A percentile compares a stretch with the other conserved stretches of the same genome.
Evolutionary conservation across 805 yeast species (phyloP).

Genomic region (Kazachstania taianensis): DNA sequence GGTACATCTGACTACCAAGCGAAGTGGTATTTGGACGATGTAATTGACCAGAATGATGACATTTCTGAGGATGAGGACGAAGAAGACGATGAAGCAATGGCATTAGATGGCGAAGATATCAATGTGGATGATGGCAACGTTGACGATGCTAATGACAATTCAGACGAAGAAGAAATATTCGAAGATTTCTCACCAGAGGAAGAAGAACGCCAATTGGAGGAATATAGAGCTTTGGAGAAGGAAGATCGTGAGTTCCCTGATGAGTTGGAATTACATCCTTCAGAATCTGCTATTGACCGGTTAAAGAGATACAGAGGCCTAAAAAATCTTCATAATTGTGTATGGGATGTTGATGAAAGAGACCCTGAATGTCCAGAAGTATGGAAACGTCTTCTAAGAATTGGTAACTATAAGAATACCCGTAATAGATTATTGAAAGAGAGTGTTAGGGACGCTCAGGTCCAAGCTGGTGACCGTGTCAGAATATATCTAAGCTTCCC

Average conservation of each 20-base stretch:
- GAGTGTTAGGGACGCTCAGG: constrained; percentile 35
- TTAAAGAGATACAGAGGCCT: constrained; percentile 77
- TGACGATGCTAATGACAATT: constrained; percentile 34
- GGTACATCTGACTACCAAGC: constrained; percentile 77
- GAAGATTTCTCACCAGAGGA: constrained; percentile 74
- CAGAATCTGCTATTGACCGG: constrained; percentile 64
- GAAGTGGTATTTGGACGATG: constrained; percentile 65
- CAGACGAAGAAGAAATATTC: constrained; percentile 49
- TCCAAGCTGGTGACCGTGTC: constrained; percentile 55
- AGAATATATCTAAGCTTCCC: constrained; percentile 53
- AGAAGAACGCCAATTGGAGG: constrained; percentile 65
- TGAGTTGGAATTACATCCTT: constrained; percentile 78
- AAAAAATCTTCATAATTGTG: constrained; percentile 65
- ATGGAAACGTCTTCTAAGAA: constrained; percentile 66
- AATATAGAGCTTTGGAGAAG: constrained; percentile 56
- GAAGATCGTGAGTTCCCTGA: constrained; percentile 94
- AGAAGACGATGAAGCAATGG: constrained; percentile 18
- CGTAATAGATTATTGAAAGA: constrained; percentile 59
- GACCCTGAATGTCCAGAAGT: constrained; percentile 69
- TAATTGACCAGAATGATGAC: constrained; percentile 25
- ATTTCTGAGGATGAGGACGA: constrained; percentile 29
- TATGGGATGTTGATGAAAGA: constrained; percentile 80
- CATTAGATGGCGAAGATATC: constrained; percentile 17
- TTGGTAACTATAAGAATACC: constrained; percentile 69
- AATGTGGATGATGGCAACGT: constrained; percentile 16